A percentile compares a stretch with the other conserved stretches of the same genome.
These are phyloP conservation scores for Alternaria gansuensis DNA, from an alignment of 2,329 filamentous ascomycete species.

Conservation along the genomic window DNA sequence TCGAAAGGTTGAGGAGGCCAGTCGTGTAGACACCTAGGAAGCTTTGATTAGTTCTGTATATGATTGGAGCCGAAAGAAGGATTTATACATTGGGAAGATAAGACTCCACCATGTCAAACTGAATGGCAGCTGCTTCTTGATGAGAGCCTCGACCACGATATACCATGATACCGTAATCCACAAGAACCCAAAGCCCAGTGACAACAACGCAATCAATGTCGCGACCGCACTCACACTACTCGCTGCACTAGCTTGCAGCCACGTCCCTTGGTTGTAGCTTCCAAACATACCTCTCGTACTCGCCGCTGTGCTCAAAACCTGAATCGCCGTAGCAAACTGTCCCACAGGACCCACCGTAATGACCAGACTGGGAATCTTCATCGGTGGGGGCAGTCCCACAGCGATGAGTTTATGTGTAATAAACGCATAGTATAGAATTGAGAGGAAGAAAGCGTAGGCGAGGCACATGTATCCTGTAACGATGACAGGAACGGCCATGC, in stretches of 20 bases:
- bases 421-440: conserved; percentile 29
- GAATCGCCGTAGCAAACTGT: conserved; percentile 32
- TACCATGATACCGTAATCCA: conserved; percentile 30
- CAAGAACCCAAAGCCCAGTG: conserved; percentile 27
- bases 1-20: conserved; percentile 27
- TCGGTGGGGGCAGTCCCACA: conserved; percentile 23
- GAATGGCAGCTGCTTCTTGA: conserved; percentile 26
- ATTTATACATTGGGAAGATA: conserved; percentile 33
- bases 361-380: conserved; percentile 23
- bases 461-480: conserved; percentile 30
- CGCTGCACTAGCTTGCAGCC: conserved; percentile 24
- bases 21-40: conserved; percentile 26
- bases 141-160: conserved; percentile 21
- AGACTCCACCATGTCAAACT: conserved; percentile 31
- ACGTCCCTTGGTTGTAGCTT: conserved; percentile 23
- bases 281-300: conserved; percentile 23
- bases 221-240: conserved; percentile 22
- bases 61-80: neutral
- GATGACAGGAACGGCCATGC: conserved; percentile 30
- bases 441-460: conserved; percentile 28
- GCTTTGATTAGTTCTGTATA: neutral
- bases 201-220: conserved; percentile 22
- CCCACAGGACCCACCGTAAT: conserved; percentile 29
- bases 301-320: conserved; percentile 27
- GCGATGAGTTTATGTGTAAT: conserved; percentile 28